Base-by-base conservation (phyloP, 305 asterid genomes). In the Fraxinus albicans region DNA sequence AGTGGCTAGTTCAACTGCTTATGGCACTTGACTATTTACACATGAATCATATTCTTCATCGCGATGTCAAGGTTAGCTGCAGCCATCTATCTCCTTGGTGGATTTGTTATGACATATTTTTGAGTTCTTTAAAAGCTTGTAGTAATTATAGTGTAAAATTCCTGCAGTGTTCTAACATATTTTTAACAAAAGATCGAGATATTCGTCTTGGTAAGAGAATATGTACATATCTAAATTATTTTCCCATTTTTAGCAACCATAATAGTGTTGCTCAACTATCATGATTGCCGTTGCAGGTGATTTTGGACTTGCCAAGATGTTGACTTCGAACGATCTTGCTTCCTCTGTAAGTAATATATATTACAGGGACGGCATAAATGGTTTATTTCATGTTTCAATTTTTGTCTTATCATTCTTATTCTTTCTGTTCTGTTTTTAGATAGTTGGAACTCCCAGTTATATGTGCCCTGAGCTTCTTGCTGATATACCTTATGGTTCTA, bases 381-480 rank as follows among this genome's bases (percentile, higher is more conserved):
- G 38, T 17, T 65, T 67, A 34, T 38, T 67, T 65, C 73, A 33
- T 34, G 33, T 76, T 77, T 29, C 23, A 58, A 15, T 15, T 83
- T 23, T 76, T 73, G 76, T 8, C 58, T 34, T 33, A 13, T 78
- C 86, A 77, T 81, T 77, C 67, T 55, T 81, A 33, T 82, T 83
- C 63, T 7, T 86, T 76, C 27, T 77, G 80, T 74, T 85, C 58
- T 76, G 40, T 80, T 78, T 63, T 77, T 91, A 96, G 98, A 92
- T 96, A 84, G 99, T 96, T 79, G 99, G 99, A 82, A 94, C 99
- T 79, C 98, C 98, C 80, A 96, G 98, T 90, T 96, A 94, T 82
- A 96, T 96, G 98, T 96, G 98, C 86, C 99, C 99, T 80, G 99
- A 96, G 92, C 94, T 96, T 83, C 99, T 96, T 85, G 96, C 98